Evolutionary conservation across 2,329 filamentous ascomycete genomes (phyloP).

Genomic region (Aspergillus sclerotialis): DNA sequence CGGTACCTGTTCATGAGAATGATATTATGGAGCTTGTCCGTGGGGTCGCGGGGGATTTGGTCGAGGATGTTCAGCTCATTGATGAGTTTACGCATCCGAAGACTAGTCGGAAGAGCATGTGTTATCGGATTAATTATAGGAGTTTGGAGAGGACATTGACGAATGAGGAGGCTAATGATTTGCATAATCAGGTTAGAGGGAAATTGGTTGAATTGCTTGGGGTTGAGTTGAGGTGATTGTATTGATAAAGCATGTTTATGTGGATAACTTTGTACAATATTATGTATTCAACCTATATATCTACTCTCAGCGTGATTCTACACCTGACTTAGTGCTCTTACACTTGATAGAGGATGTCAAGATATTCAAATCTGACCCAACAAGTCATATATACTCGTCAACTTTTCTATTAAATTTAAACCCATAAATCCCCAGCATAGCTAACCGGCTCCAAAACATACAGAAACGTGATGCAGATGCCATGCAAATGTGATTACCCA

Average conservation of each 20-base stretch:
- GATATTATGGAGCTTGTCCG: constrained; percentile 95
- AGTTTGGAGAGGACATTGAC: constrained; percentile 87
- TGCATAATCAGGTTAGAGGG: constrained; percentile 63
- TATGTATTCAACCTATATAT: constrained; percentile 2
- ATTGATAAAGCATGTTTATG: background rate
- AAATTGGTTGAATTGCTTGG: constrained; percentile 64
- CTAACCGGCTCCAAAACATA: background rate
- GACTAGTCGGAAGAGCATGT: constrained; percentile 74
- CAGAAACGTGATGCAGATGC: background rate
- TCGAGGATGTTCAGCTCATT: constrained; percentile 78
- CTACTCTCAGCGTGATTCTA: background rate
- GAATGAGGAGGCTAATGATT: constrained; percentile 67
- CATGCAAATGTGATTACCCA: constrained; percentile 1
- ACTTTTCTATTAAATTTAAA: background rate
- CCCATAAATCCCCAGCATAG: background rate
- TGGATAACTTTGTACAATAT: constrained; percentile 11
- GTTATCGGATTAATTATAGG: constrained; percentile 89
- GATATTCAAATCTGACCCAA: no score
- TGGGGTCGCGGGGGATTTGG: constrained; percentile 69
- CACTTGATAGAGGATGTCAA: no score
- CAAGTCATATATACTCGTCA: background rate
- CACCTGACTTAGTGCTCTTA: no score
- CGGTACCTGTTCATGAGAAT: constrained; percentile 71
- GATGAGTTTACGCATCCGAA: constrained; percentile 88
- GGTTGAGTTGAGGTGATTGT: constrained; percentile 64